phyloP scores from a whole-genome alignment of 108 stramenopile species.

The Fistulifera pelliculosa region DNA sequence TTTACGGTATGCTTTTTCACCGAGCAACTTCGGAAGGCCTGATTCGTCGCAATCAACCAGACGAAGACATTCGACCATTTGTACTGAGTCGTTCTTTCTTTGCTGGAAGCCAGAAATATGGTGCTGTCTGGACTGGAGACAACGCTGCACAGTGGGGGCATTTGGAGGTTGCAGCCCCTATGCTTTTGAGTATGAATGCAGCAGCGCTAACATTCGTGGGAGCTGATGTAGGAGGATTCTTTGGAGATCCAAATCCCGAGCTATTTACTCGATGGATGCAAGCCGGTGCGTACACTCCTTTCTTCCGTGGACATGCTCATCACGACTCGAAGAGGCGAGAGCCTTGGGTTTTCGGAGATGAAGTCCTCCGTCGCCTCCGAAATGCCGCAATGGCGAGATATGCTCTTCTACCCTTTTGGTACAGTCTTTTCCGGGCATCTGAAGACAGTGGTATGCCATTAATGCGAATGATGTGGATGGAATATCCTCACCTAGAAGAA shows the following conservation, averaged over 20 bases:
- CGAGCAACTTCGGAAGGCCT: slow-evolving; percentile 92
- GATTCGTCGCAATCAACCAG: slow-evolving; percentile 48
- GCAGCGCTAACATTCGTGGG: slow-evolving; percentile 94
- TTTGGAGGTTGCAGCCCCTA: slow-evolving; percentile 85
- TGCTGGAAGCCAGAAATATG: slow-evolving; percentile 93
- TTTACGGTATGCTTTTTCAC: slow-evolving; percentile 98
- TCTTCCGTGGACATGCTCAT: slow-evolving; percentile 99
- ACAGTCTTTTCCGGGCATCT: slow-evolving; percentile 86
- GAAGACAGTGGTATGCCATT: slow-evolving; percentile 88
- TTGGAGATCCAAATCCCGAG: slow-evolving; percentile 93
- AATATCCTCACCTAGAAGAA: slow-evolving; percentile 70
- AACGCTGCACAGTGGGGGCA: slow-evolving; percentile 94
- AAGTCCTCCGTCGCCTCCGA: slow-evolving; percentile 71
- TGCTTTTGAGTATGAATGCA: slow-evolving; percentile 91
- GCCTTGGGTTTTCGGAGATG: slow-evolving; percentile 98
- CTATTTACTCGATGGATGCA: slow-evolving; percentile 98
- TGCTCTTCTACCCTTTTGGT: slow-evolving; percentile 96
- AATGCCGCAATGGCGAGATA: slow-evolving; percentile 87
- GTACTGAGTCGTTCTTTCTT: slow-evolving; percentile 95
- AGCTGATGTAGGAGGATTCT: slow-evolving; percentile 99
- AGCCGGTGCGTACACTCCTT: slow-evolving; percentile 95
- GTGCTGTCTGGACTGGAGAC: slow-evolving; percentile 99
- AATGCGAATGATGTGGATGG: slow-evolving; percentile 96
- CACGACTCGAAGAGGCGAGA: slow-evolving; percentile 96
- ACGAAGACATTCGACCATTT: slow-evolving; percentile 84